Evolutionary conservation across 176 grass and related monocot genomes (phyloP).

Genomic region (Oryza glumipatula): DNA sequence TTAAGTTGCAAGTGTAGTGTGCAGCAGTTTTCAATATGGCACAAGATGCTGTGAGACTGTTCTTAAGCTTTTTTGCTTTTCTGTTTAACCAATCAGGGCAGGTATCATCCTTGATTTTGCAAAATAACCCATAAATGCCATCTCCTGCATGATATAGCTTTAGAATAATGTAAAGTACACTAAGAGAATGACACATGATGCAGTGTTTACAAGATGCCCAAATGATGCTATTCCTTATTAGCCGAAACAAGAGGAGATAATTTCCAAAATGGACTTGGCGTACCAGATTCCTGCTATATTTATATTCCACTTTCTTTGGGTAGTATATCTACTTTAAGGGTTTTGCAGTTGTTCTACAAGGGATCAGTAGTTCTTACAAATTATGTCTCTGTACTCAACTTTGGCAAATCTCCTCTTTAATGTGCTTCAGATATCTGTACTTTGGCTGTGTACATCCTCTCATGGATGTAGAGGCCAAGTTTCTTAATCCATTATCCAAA

Average conservation of each 20-base stretch:
- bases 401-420: constrained; percentile 39
- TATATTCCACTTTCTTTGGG: background rate
- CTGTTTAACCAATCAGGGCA: constrained; percentile 14
- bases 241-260: background rate
- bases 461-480: too few species aligned
- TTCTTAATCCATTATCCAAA: too few species aligned
- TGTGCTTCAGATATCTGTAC: constrained; percentile 58
- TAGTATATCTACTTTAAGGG: background rate
- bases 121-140: background rate
- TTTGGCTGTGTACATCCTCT: background rate
- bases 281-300: background rate
- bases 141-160: background rate
- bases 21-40: background rate
- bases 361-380: constrained; percentile 42
- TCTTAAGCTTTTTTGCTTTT: background rate
- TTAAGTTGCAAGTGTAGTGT: constrained; percentile 17
- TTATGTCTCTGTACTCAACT: constrained; percentile 49
- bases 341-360: background rate
- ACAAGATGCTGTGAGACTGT: background rate
- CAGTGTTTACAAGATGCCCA: background rate
- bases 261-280: constrained; percentile 28
- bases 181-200: background rate
- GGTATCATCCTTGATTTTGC: background rate
- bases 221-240: background rate
- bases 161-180: background rate